phyloP scores from a whole-genome alignment of 2,329 filamentous ascomycete genomes.

The Cladosporium velox region DNA sequence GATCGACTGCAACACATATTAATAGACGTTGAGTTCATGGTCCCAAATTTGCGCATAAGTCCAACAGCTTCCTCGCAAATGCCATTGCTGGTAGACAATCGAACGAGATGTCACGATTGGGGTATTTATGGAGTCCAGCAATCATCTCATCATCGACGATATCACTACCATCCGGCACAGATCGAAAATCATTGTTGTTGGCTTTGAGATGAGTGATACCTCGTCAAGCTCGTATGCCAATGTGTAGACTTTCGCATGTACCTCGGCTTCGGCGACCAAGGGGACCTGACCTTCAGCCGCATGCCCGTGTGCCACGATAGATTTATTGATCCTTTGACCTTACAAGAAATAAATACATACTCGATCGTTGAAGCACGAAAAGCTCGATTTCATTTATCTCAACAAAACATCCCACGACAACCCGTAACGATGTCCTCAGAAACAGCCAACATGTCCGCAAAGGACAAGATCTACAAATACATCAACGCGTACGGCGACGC shows the following conservation, averaged over 20 bases:
- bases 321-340: neutral
- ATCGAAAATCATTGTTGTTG: neutral
- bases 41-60: neutral
- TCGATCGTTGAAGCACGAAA: neutral
- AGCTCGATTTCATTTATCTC: neutral
- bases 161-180: neutral
- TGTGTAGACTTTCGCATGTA: neutral
- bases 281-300: neutral
- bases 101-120: neutral
- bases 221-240: neutral
- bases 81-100: neutral
- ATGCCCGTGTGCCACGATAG: neutral
- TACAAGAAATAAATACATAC: neutral
- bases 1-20: neutral
- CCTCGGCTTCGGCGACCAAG: neutral
- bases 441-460: neutral
- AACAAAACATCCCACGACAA: neutral
- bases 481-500: neutral
- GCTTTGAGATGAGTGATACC: neutral
- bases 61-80: neutral
- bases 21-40: neutral
- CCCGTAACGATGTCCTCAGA: neutral
- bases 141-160: neutral
- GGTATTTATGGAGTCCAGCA: neutral
- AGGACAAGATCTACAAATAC: conserved; percentile 1